Evolutionary conservation across 1,139 yeast genomes (phyloP).

Genomic region (Protomyces inouyei): DNA sequence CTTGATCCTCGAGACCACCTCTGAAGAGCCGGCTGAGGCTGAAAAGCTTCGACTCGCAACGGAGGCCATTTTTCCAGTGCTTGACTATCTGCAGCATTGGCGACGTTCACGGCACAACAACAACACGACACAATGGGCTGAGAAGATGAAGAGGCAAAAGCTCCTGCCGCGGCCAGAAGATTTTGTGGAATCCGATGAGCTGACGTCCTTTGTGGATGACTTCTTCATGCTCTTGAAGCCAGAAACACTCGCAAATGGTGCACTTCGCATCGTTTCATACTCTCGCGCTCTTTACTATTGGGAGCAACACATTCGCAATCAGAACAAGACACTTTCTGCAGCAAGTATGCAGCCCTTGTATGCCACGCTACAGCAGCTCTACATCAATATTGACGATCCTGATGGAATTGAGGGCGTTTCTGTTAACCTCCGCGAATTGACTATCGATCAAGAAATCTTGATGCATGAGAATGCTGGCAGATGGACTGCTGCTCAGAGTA

Average conservation of each 20-base stretch:
- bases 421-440: conserved; percentile 61
- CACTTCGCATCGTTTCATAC: conserved; percentile 77
- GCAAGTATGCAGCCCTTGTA: conserved; percentile 40
- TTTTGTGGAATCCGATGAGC: conserved; percentile 30
- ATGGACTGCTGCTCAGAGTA: conserved; percentile 84
- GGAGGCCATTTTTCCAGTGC: conserved; percentile 40
- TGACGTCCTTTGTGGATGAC: conserved; percentile 38
- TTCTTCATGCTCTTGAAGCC: conserved; percentile 59
- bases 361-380: conserved; percentile 59
- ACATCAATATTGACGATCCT: conserved; percentile 79
- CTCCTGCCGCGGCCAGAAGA: conserved; percentile 29
- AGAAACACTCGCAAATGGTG: conserved; percentile 65
- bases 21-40: background rate
- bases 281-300: conserved; percentile 85
- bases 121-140: conserved; percentile 25
- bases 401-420: conserved; percentile 88
- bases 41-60: conserved; percentile 27
- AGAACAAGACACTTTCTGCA: conserved; percentile 31
- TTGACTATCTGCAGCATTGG: conserved; percentile 87
- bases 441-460: conserved; percentile 56
- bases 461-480: conserved; percentile 81
- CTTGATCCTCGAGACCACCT: background rate
- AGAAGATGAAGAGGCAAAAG: conserved; percentile 29
- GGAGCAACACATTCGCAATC: conserved; percentile 60
- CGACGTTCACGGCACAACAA: conserved; percentile 40